Base-by-base conservation (phyloP, 805 yeast genomes). In the Maudiozyma barnettii region DNA sequence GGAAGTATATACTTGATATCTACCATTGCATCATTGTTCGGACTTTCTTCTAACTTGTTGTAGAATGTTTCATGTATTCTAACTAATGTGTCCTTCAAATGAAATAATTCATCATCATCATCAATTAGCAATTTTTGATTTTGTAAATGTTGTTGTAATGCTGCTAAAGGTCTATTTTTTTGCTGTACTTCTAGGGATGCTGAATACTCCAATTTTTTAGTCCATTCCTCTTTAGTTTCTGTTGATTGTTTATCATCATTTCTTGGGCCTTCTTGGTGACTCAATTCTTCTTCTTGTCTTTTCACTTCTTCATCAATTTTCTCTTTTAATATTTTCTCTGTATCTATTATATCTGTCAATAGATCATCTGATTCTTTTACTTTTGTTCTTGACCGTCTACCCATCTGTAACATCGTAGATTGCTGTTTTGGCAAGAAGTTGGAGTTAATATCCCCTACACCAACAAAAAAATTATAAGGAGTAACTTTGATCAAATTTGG, bases 391-490 rank as follows among this genome's bases (percentile, higher is more conserved):
- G 64, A 44, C 44, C 63, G 51, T 60, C 70, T 51, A 39, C 67
- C 53, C 50, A 58, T n/a, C 52, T 60, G 60, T 45, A 64, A 43
- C 59, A 81, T 73, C 6, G 93, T 90, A 1, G 86, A 67, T 53
- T 73, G 80, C 51, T 88, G 86, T 57, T 86, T 82, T 0, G 99
- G 98, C 47, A 93, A 69, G 60, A 89, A 89, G 54, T 88, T 82
- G 19, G 96, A 87, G 59, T 93, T 93, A 59, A 93, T 93, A 69
- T 93, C 99, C 26, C 99, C 99, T 48, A 91, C 88, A 10, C 98
- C 98, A 35, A 90, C 95, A 58, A 93, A 93, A 58, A 93, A 93
- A 62, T 87, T 95, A 63, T 88, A 93, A 0, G 99, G 99, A 1
- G 89, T 84, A 5, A 91, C 98, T 65, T 91, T 87, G 49, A 93